A percentile compares a stretch with the other conserved stretches of the same genome.
Evolutionary conservation across 176 grass and related monocot genomes (phyloP).

Genomic region (Carex scoparia): DNA sequence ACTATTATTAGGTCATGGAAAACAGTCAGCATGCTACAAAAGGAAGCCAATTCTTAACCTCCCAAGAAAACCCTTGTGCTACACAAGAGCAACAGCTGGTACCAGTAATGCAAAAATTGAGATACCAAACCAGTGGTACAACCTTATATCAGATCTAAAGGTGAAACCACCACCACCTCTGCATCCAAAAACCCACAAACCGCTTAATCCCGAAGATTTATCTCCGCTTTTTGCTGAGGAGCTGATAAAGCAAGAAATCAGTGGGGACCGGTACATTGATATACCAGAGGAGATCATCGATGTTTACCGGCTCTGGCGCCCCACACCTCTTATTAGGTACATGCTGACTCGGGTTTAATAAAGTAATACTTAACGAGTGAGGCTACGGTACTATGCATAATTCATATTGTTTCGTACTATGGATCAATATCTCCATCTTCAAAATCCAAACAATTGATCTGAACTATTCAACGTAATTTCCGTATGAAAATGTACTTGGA

Average conservation of each 20-base stretch:
- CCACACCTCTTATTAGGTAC: slow-evolving; percentile 80
- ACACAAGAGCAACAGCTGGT: slow-evolving; percentile 27
- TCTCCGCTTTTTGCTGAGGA: slow-evolving; percentile 88
- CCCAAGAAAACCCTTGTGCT: background rate
- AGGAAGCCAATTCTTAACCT: background rate
- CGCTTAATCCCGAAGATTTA: slow-evolving; percentile 54
- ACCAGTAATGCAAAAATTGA: slow-evolving; percentile 31
- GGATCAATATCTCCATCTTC: too few species aligned
- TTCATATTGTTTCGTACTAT: too few species aligned
- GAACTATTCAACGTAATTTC: too few species aligned
- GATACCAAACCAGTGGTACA: slow-evolving; percentile 96
- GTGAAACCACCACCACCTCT: slow-evolving; percentile 78
- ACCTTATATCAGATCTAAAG: slow-evolving; percentile 74
- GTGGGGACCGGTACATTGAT: slow-evolving; percentile 58
- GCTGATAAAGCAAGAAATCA: slow-evolving; percentile 80
- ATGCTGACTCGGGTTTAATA: background rate
- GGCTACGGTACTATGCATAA: too few species aligned
- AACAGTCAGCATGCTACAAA: slow-evolving; percentile 18
- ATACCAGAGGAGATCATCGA: slow-evolving; percentile 81
- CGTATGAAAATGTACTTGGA: too few species aligned
- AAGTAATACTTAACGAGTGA: background rate
- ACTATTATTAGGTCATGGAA: background rate
- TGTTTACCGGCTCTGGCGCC: slow-evolving; percentile 79
- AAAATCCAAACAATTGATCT: too few species aligned
- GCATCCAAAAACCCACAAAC: slow-evolving; percentile 76